Percentiles rank a stretch among this genome's conserved stretches.
These are phyloP conservation scores for Dalechampia spathulata DNA, from an alignment of 441 rosid species.

Conservation along the genomic window DNA sequence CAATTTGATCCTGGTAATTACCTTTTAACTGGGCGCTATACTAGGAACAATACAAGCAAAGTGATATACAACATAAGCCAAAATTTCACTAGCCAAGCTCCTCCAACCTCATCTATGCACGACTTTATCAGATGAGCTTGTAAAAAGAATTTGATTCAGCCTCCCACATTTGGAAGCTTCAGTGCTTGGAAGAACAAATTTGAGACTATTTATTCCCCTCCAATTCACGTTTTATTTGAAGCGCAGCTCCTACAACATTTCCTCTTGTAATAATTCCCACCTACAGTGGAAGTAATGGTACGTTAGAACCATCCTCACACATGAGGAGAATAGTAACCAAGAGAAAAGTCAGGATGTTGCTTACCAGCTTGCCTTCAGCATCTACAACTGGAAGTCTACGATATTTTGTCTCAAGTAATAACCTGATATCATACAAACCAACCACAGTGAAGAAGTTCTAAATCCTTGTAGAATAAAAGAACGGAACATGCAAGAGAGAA, in stretches of 20 bases:
- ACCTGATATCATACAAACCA: constrained; percentile 27
- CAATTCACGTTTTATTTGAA: constrained; percentile 47
- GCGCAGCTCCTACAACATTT: constrained; percentile 57
- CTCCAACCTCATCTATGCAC: too few species aligned
- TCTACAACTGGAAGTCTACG: constrained; percentile 81
- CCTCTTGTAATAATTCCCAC: constrained; percentile 69
- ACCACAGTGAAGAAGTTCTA: too few species aligned
- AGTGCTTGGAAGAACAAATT: too few species aligned
- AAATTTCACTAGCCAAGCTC: too few species aligned
- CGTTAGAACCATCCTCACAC: neutral
- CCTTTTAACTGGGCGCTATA: too few species aligned
- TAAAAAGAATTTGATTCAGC: too few species aligned
- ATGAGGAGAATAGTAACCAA: neutral
- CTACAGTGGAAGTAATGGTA: constrained; percentile 14
- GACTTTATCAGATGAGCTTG: too few species aligned
- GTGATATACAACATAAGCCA: too few species aligned
- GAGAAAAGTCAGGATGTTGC: constrained; percentile 7
- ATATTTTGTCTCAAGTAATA: constrained; percentile 82
- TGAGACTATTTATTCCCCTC: too few species aligned
- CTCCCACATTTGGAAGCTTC: too few species aligned
- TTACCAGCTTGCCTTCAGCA: constrained; percentile 64
- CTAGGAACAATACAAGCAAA: too few species aligned
- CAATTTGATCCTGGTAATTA: too few species aligned
- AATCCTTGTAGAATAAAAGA: neutral
- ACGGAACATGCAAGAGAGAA: neutral